Evolutionary conservation across 352 stramenopile genomes (phyloP).

Genomic region (Globisporangium canariense): DNA sequence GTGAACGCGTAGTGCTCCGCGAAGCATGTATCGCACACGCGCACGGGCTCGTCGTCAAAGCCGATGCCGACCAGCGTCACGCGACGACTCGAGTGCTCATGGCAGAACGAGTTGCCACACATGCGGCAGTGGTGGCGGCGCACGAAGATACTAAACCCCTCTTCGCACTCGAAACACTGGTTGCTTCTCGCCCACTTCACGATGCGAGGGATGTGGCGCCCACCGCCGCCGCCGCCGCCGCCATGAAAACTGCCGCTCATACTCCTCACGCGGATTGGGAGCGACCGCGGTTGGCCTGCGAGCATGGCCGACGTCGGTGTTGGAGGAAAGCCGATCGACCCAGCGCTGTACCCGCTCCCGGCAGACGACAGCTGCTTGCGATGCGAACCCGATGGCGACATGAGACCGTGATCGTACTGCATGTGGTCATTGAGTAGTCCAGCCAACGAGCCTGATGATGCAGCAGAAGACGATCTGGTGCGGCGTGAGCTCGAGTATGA

Average conservation of each 20-base stretch:
- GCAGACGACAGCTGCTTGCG: slow-evolving; percentile 37
- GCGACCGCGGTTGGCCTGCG: slow-evolving; percentile 10
- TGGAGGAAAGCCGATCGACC: slow-evolving; percentile 21
- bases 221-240: slow-evolving; percentile 11
- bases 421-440: slow-evolving; percentile 25
- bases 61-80: slow-evolving; percentile 74
- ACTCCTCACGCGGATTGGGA: slow-evolving; percentile 10
- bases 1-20: slow-evolving; percentile 58
- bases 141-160: slow-evolving; percentile 81
- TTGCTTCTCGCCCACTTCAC: slow-evolving; percentile 81
- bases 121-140: slow-evolving; percentile 85
- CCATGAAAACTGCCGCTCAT: slow-evolving; percentile 14
- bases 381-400: slow-evolving; percentile 44
- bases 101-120: slow-evolving; percentile 86
- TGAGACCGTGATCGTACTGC: slow-evolving; percentile 32
- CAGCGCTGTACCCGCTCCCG: slow-evolving; percentile 23
- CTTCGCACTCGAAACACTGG: slow-evolving; percentile 83
- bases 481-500: slow-evolving; percentile 62
- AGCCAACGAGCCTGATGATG: slow-evolving; percentile 53
- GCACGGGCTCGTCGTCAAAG: slow-evolving; percentile 80
- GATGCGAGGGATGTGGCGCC: slow-evolving; percentile 41
- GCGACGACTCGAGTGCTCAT: slow-evolving; percentile 78
- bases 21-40: slow-evolving; percentile 86
- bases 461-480: slow-evolving; percentile 61
- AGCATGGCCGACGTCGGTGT: slow-evolving; percentile 13